Base-by-base conservation (phyloP, 208 protist species). In the Acanthamoeba culbertsoni region DNA sequence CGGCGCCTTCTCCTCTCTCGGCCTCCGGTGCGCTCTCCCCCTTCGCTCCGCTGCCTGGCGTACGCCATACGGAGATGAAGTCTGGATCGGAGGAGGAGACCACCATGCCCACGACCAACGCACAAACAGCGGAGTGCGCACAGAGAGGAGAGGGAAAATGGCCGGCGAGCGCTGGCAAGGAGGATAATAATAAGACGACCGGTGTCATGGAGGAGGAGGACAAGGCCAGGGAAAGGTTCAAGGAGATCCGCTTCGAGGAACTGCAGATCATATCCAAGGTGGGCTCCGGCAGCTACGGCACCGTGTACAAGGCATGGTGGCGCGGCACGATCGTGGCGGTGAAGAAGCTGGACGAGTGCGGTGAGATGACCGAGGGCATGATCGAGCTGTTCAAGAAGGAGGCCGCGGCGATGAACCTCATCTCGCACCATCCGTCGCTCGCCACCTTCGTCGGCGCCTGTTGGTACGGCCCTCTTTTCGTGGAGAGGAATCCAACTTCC, bases 351-450 rank as follows among this genome's bases (percentile, higher is more conserved):
- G 68, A 77, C 37, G 68, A 77, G 8, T 18, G 10, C 35, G 23
- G 23, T 2, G 68, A 77, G 35, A 77, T 77, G 68, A 77, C 68
- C 8, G 6, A 1, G 23, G 68, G 14, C 42, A 77, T 77, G 68
- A 26, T 77, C 18, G 42, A 77, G 68, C 37, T 77, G 68, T 77
- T 77, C 35, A 77, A 77, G 37, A 77, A 77, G 68, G 68, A 77
- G 68, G 68, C 68, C 14, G 68, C 68, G 10, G 68, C 68, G 7
- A 77, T 77, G 68, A 48, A 31, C 37, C 68, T 77, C 68, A 31
- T 77, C 5, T 77, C 68, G 5, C 68, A 77, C 42, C 68, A 77
- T n/a, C 68, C 68, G 1, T 77, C 68, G 2, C 68, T 77, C 2
- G 68, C 68, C 33, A 77, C 18, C 68, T 77, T 77, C 35, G 42